Evolutionary conservation across 2,329 filamentous ascomycete genomes (phyloP).

Genomic region (Apiospora saccharicola): DNA sequence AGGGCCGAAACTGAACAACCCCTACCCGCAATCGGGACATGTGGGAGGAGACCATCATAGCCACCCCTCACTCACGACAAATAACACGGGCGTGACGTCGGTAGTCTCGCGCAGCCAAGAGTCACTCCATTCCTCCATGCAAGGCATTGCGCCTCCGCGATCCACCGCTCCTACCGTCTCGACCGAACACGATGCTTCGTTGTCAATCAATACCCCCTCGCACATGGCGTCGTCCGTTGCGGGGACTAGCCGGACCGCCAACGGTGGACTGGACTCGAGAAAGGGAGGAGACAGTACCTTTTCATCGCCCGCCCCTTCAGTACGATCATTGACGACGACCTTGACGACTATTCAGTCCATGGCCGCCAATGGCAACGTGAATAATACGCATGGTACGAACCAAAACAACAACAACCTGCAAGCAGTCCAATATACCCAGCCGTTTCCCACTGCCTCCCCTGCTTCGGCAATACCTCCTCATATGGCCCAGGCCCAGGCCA

Average conservation of each 20-base stretch:
- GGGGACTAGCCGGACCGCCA: conserved; percentile 76
- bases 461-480: conserved; percentile 78
- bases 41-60: conserved; percentile 53
- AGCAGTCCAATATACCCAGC: conserved; percentile 69
- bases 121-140: conserved; percentile 67
- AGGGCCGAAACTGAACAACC: conserved; percentile 77
- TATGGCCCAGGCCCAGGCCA: conserved; percentile 53
- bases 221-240: conserved; percentile 72
- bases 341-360: conserved; percentile 85
- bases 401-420: conserved; percentile 49
- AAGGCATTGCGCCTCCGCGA: conserved; percentile 65
- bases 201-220: conserved; percentile 79
- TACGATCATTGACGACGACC: conserved; percentile 82
- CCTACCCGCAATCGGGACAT: conserved; percentile 85
- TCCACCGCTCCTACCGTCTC: conserved; percentile 82
- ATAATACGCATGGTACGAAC: conserved; percentile 51
- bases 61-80: conserved; percentile 63
- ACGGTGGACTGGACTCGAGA: conserved; percentile 70
- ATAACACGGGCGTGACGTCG: conserved; percentile 55
- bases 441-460: conserved; percentile 69
- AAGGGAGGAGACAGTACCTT: conserved; percentile 80
- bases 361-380: conserved; percentile 42
- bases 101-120: conserved; percentile 66
- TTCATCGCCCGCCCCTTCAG: conserved; percentile 81
- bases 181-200: conserved; percentile 80